A percentile compares a stretch with the other conserved stretches of the same genome.
Evolutionary conservation across 495 filamentous ascomycete species (phyloP).

Genomic region (Aspergillus bridgeri): DNA sequence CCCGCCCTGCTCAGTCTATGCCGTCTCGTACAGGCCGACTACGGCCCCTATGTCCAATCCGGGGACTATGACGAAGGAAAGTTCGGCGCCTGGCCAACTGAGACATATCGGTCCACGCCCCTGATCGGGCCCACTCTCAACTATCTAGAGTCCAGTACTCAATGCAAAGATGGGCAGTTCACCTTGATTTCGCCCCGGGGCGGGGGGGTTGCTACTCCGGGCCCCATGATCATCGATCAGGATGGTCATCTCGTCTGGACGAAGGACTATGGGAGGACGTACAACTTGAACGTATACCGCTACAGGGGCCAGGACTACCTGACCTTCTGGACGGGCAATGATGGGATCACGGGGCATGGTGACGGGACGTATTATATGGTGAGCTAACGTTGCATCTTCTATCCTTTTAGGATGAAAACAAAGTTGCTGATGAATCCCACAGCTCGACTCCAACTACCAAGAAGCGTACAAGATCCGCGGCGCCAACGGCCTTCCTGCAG

Average conservation of each 20-base stretch:
- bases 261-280: conserved; percentile 30
- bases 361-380: conserved; percentile 50
- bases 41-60: conserved; percentile 13
- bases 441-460: conserved; percentile 50
- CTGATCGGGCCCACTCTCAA: conserved; percentile 39
- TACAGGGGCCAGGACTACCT: conserved; percentile 44
- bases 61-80: conserved; percentile 28
- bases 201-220: conserved; percentile 27
- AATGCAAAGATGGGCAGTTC: conserved; percentile 36
- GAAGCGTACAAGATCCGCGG: conserved; percentile 40
- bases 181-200: conserved; percentile 45
- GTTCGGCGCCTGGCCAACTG: conserved; percentile 37
- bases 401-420: background rate
- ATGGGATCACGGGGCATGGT: conserved; percentile 45
- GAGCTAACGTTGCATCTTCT: conserved; percentile 15
- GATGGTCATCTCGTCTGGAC: conserved; percentile 45
- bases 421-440: background rate
- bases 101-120: conserved; percentile 35
- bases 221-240: conserved; percentile 44
- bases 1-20: background rate
- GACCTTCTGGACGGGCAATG: conserved; percentile 51
- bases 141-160: conserved; percentile 25
- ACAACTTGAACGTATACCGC: conserved; percentile 39
- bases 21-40: conserved; percentile 4
- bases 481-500: conserved; percentile 27